A percentile compares a stretch with the other conserved stretches of the same genome.
Conservation (phyloP, 1,284 basidiomycete species). For the Apiotrichum sp. region DNA sequence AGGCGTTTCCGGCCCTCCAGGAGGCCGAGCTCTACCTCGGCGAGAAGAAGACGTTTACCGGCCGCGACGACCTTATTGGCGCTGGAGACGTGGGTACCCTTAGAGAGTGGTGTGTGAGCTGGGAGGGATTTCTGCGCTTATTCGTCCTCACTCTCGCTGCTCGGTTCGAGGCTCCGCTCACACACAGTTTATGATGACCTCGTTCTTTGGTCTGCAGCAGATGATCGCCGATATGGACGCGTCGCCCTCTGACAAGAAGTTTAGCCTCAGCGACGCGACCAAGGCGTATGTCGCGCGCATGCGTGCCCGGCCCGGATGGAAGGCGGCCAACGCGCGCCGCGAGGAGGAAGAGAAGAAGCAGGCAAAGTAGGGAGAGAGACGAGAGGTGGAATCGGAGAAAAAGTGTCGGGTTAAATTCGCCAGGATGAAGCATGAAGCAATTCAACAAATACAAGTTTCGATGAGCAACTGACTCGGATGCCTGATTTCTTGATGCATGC, state of each 20-base stretch:
- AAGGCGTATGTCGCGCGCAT: conserved; percentile 8
- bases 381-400: no score
- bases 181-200: conserved; percentile 9
- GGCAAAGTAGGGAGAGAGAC: not conserved
- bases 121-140: not conserved
- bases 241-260: not conserved
- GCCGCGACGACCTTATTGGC: conserved; percentile 28
- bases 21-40: conserved; percentile 31
- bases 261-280: not conserved
- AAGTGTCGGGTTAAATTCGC: no score
- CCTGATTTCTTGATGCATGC: no score
- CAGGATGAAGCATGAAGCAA: no score
- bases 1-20: conserved; percentile 11
- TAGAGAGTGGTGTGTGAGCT: not conserved
- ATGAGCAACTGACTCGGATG: no score
- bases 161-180: not conserved
- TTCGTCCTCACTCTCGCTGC: no score
- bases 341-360: conserved; percentile 5
- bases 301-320: conserved; percentile 10
- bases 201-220: not conserved
- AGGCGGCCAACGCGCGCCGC: conserved; percentile 2
- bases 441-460: no score
- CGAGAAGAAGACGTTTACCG: conserved; percentile 28
- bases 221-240: no score
- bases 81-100: conserved; percentile 33